phyloP scores from a whole-genome alignment of 345 rosid species.

The Salix caprea region DNA sequence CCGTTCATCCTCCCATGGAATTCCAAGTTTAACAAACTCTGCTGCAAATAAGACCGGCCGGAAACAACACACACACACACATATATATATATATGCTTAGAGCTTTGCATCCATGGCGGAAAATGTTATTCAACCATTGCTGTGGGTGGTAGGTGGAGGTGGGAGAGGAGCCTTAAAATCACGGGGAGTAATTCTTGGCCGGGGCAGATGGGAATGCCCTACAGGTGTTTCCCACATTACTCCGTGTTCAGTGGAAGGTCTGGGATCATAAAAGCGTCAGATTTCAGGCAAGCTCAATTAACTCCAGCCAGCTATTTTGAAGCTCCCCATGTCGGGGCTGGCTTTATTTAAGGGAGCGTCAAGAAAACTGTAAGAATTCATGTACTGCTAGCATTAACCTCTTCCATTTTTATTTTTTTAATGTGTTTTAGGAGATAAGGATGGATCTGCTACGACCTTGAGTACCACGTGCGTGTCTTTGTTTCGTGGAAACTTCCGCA shows the following conservation, averaged over 20 bases:
- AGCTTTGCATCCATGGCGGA: too few species aligned
- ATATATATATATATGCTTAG: too few species aligned
- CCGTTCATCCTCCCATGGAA: background rate
- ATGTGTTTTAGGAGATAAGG: background rate
- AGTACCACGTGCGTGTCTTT: background rate
- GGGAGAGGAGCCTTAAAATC: background rate
- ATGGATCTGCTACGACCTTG: background rate
- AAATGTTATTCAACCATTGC: too few species aligned
- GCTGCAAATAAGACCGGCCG: background rate
- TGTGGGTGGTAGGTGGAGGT: background rate
- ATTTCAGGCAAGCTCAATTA: background rate
- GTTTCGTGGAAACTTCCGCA: background rate
- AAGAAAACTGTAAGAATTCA: background rate
- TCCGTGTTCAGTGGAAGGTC: background rate
- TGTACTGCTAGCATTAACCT: background rate
- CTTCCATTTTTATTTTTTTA: background rate
- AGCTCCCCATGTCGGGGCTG: background rate
- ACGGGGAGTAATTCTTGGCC: too few species aligned
- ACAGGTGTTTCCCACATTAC: too few species aligned
- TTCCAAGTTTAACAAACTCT: too few species aligned
- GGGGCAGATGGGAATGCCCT: too few species aligned
- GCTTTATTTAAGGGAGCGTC: background rate
- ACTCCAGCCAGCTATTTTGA: background rate
- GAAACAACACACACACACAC: too few species aligned
- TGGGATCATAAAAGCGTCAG: background rate